phyloP scores from a whole-genome alignment of 1,284 basidiomycete species.

The Microbotryomycetes sp. region DNA sequence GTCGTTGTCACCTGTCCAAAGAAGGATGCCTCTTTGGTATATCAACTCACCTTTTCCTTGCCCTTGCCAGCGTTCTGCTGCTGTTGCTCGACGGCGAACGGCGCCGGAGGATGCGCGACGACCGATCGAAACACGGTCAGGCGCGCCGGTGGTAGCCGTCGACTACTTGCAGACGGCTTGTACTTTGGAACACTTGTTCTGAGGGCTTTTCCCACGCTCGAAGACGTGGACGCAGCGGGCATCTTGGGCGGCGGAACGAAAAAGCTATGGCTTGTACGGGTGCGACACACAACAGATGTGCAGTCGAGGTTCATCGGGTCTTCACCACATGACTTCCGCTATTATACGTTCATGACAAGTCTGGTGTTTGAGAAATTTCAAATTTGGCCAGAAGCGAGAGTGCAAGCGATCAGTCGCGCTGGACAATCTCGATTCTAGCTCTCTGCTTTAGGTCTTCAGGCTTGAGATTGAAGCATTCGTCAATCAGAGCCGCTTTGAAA shows the following conservation, averaged over 20 bases:
- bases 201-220: background rate
- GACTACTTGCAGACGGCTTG: background rate
- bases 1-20: too few species aligned
- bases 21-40: too few species aligned
- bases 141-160: constrained; percentile 22
- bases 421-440: constrained; percentile 17
- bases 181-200: background rate
- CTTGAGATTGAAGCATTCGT: constrained; percentile 61
- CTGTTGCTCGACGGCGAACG: constrained; percentile 11
- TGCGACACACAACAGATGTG: too few species aligned
- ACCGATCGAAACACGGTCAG: constrained; percentile 24
- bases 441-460: constrained; percentile 6
- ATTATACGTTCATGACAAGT: too few species aligned
- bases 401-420: too few species aligned
- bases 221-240: background rate
- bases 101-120: constrained; percentile 25
- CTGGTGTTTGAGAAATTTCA: too few species aligned
- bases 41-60: too few species aligned
- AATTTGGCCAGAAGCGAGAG: too few species aligned
- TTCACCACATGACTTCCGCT: too few species aligned
- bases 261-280: too few species aligned
- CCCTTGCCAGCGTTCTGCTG: background rate
- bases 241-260: too few species aligned
- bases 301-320: too few species aligned
- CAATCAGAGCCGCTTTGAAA: constrained; percentile 78